phyloP scores from a whole-genome alignment of 768 basidiomycete species.

The Calocybe cyanea region DNA sequence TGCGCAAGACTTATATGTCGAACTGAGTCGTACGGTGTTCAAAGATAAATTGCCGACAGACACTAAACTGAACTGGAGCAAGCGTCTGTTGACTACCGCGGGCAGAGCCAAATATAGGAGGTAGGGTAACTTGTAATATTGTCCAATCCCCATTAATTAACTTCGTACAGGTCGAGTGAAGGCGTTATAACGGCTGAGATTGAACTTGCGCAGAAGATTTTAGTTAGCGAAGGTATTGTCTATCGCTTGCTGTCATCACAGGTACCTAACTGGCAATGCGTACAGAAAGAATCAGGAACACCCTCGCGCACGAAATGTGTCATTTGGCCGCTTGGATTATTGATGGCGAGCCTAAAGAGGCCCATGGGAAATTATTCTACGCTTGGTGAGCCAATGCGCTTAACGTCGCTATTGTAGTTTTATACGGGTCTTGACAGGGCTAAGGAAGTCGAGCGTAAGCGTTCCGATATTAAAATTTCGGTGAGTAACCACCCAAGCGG shows the following conservation, averaged over 20 bases:
- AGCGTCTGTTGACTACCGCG: slow-evolving; percentile 61
- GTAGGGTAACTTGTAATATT: slow-evolving; percentile 37
- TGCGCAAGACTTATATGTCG: slow-evolving; percentile 54
- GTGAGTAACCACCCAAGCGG: slow-evolving; percentile 28
- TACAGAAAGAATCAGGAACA: slow-evolving; percentile 75
- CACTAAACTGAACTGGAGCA: slow-evolving; percentile 65
- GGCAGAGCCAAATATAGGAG: slow-evolving; percentile 55
- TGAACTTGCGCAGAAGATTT: slow-evolving; percentile 77
- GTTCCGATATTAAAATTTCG: slow-evolving; percentile 69
- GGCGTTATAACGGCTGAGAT: slow-evolving; percentile 63
- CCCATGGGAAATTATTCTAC: slow-evolving; percentile 72
- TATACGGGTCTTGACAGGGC: slow-evolving; percentile 45
- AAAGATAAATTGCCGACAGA: slow-evolving; percentile 45
- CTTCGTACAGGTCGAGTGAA: slow-evolving; percentile 42
- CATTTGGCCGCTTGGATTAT: slow-evolving; percentile 88
- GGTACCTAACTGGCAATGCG: neutral
- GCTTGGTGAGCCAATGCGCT: slow-evolving; percentile 46
- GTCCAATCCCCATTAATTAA: neutral
- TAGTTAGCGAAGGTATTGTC: slow-evolving; percentile 66
- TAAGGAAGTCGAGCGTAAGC: slow-evolving; percentile 58
- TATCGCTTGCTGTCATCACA: neutral
- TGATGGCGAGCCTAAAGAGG: slow-evolving; percentile 62
- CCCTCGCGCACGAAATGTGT: slow-evolving; percentile 90
- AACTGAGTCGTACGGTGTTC: slow-evolving; percentile 59
- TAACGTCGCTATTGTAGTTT: neutral